These are phyloP conservation scores for Pichia sp. DNA, from an alignment of 1,139 yeast genomes.

Conservation along the genomic window DNA sequence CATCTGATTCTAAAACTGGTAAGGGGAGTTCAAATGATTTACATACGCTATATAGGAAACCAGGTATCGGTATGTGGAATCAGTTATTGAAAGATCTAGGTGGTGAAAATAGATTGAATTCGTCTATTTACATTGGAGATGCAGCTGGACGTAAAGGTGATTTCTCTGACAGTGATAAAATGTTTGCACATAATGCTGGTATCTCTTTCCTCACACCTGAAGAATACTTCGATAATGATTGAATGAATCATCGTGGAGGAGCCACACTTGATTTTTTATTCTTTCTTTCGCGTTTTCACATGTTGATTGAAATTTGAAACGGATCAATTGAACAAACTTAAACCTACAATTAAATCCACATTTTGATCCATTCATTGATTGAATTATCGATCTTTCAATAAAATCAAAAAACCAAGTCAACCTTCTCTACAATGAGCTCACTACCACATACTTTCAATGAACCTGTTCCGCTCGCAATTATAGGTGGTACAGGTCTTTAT, in stretches of 20 bases:
- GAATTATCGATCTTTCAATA: too few relatives aligned
- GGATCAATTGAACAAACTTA: too few relatives aligned
- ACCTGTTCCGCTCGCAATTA: conserved; percentile 73
- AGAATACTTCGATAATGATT: conserved; percentile 35
- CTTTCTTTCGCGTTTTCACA: too few relatives aligned
- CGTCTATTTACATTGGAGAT: conserved; percentile 80
- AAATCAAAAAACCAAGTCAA: too few relatives aligned
- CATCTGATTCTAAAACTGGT: conserved; percentile 20
- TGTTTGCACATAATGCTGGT: conserved; percentile 54
- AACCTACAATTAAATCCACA: too few relatives aligned
- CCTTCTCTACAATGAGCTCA: too few relatives aligned
- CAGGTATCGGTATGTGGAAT: conserved; percentile 50
- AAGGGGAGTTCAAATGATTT: conserved; percentile 29
- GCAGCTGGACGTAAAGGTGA: conserved; percentile 84
- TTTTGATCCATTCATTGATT: too few relatives aligned
- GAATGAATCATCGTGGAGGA: too few relatives aligned
- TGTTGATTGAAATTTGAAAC: too few relatives aligned
- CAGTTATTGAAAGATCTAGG: conserved; percentile 23
- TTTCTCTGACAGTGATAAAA: conserved; percentile 68
- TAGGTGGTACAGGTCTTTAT: conserved; percentile 98
- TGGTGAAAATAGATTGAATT: conserved; percentile 22
- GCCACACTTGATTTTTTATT: too few relatives aligned
- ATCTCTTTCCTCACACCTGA: conserved; percentile 65
- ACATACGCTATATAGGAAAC: conserved; percentile 57
- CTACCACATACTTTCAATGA: conserved; percentile 36